These are phyloP conservation scores for Saccharomyces kudriavzevii DNA, from an alignment of 805 yeast species.

Conservation along the genomic window DNA sequence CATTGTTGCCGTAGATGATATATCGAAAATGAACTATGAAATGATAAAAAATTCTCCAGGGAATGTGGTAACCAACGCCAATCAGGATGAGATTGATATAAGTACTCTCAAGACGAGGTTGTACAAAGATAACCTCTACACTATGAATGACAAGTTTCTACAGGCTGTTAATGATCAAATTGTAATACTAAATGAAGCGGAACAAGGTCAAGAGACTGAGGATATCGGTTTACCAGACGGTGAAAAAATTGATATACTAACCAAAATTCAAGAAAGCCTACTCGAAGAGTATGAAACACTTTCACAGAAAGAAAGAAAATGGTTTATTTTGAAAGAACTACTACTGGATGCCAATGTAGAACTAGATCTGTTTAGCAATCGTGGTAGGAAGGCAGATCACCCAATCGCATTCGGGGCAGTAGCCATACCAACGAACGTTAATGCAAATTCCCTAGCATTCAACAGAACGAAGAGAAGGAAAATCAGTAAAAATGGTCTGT, in stretches of 20 bases:
- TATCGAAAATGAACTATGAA: slow-evolving; percentile 29
- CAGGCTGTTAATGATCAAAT: slow-evolving; percentile 7
- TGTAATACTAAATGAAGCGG: slow-evolving; percentile 2
- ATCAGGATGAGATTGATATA: slow-evolving; percentile 14
- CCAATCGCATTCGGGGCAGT: slow-evolving; percentile 9
- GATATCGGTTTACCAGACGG: slow-evolving; percentile 3
- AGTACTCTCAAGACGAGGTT: slow-evolving; percentile 18
- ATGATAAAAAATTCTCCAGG: slow-evolving; percentile 29
- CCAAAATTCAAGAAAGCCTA: slow-evolving; percentile 16
- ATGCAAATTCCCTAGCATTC: slow-evolving; percentile 14
- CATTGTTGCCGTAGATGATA: slow-evolving; percentile 27
- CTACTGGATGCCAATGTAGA: slow-evolving; percentile 28
- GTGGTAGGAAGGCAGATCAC: slow-evolving; percentile 1
- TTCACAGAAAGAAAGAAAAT: slow-evolving; percentile 21
- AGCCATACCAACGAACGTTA: slow-evolving; percentile 11
- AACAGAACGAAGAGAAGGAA: slow-evolving; percentile 13
- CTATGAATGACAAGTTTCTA: slow-evolving; percentile 24
- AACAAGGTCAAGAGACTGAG: not conserved
- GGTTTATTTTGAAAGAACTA: slow-evolving; percentile 28
- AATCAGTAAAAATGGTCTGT: not conserved
- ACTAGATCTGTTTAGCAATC: slow-evolving; percentile 23
- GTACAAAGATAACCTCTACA: slow-evolving; percentile 23
- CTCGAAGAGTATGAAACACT: slow-evolving; percentile 14
- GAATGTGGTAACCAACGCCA: slow-evolving; percentile 8
- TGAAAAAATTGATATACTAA: slow-evolving; percentile 15